Conservation (phyloP, 2,329 filamentous ascomycete genomes). For the Fusarium miscanthi region DNA sequence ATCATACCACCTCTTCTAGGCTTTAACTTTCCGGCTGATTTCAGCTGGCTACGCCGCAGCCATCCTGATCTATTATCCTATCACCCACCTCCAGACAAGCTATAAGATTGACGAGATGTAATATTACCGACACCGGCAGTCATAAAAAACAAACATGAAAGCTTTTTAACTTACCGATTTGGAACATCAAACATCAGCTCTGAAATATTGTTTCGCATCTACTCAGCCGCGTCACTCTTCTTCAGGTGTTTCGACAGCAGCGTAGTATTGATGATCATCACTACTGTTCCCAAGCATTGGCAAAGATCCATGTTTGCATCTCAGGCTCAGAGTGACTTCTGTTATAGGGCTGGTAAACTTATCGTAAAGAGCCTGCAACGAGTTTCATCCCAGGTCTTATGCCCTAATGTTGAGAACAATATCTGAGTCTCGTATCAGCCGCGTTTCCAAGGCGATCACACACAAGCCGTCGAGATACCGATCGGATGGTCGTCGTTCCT, state of each 20-base stretch:
- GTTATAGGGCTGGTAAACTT: conserved; percentile 20
- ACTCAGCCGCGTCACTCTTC: background rate
- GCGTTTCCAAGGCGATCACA: conserved; percentile 35
- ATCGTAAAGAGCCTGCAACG: conserved; percentile 22
- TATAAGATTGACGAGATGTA: conserved; percentile 5
- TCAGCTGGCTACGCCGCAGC: background rate
- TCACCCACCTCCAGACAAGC: background rate
- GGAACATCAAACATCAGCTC: background rate
- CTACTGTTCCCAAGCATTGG: background rate
- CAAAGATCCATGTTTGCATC: conserved; percentile 16
- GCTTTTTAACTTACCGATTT: background rate
- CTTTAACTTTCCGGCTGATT: background rate
- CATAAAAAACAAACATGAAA: background rate
- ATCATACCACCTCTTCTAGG: background rate
- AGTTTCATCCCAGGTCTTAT: conserved; percentile 23
- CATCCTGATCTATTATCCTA: background rate
- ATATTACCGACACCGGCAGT: background rate
- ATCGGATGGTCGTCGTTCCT: conserved; percentile 25
- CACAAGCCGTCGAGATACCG: conserved; percentile 26
- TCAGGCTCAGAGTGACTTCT: conserved; percentile 1
- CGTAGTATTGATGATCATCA: conserved; percentile 11
- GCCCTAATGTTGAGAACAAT: background rate
- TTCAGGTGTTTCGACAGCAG: background rate
- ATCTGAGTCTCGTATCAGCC: conserved; percentile 20
- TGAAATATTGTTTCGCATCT: background rate